Percentiles rank a stretch among this genome's conserved stretches.
Evolutionary conservation across 768 basidiomycete species (phyloP).

Genomic region (Chiua virens): DNA sequence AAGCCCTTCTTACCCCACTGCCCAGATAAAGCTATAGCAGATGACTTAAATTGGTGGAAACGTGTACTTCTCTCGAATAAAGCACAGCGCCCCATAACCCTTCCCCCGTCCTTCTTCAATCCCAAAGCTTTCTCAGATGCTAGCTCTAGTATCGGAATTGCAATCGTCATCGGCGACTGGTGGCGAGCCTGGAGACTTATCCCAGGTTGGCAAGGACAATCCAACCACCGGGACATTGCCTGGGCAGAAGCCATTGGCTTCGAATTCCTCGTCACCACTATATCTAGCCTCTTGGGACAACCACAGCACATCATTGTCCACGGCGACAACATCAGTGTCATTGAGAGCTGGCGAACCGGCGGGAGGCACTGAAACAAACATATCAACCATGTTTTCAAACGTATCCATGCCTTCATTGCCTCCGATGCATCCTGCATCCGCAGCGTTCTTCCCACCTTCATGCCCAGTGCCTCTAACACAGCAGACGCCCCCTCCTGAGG

Average conservation of each 20-base stretch:
- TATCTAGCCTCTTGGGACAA: background rate
- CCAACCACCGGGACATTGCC: constrained; percentile 9
- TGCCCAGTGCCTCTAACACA: constrained; percentile 5
- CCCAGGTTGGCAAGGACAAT: constrained; percentile 8
- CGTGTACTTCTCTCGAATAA: too few species aligned
- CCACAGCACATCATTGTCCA: background rate
- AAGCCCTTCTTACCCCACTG: constrained; percentile 33
- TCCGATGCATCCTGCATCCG: background rate
- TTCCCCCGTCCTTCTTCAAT: background rate
- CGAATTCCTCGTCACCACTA: background rate
- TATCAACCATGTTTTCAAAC: constrained; percentile 16
- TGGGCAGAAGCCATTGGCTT: constrained; percentile 22
- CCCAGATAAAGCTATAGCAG: background rate
- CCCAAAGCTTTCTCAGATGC: constrained; percentile 9
- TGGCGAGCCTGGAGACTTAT: constrained; percentile 8
- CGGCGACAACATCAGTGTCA: constrained; percentile 19
- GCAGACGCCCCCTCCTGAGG: constrained; percentile 22
- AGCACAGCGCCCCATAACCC: too few species aligned
- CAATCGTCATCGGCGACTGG: background rate
- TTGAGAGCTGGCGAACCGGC: constrained; percentile 14
- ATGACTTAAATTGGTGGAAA: background rate
- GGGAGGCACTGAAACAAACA: constrained; percentile 1
- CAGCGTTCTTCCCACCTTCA: background rate
- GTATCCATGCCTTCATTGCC: background rate
- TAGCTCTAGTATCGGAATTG: constrained; percentile 1